Conservation (phyloP, 83 land plant genomes). For the Larix sibirica region DNA sequence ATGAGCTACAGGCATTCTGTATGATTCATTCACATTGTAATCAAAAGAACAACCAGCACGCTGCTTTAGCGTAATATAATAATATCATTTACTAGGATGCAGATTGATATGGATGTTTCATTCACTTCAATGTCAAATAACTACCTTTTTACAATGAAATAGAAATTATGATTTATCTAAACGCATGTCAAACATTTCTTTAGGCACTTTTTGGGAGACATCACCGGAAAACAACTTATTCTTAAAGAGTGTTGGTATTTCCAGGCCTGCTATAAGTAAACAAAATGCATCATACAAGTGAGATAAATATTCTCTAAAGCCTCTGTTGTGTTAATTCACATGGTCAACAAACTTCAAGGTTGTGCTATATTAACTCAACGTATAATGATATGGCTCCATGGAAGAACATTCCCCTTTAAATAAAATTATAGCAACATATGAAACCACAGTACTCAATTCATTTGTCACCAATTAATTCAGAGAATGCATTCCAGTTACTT, state of each 20-base stretch:
- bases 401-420: not conserved
- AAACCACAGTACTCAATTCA: not conserved
- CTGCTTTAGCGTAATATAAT: not conserved
- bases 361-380: not conserved
- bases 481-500: not conserved
- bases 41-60: not conserved
- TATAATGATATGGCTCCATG: not conserved
- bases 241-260: no score
- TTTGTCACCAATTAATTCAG: not conserved
- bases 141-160: not conserved
- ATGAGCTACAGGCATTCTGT: not conserved
- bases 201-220: not conserved
- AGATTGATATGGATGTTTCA: no score
- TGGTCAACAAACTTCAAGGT: not conserved
- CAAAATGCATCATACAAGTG: not conserved
- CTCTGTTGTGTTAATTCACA: not conserved
- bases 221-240: no score
- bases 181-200: not conserved
- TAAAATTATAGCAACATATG: not conserved
- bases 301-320: no score
- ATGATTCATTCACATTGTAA: not conserved
- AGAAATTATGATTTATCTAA: not conserved
- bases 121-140: not conserved
- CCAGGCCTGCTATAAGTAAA: not conserved
- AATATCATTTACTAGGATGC: no score